Base-by-base conservation (phyloP, 305 asterid species). In the Petunia hybrid region DNA sequence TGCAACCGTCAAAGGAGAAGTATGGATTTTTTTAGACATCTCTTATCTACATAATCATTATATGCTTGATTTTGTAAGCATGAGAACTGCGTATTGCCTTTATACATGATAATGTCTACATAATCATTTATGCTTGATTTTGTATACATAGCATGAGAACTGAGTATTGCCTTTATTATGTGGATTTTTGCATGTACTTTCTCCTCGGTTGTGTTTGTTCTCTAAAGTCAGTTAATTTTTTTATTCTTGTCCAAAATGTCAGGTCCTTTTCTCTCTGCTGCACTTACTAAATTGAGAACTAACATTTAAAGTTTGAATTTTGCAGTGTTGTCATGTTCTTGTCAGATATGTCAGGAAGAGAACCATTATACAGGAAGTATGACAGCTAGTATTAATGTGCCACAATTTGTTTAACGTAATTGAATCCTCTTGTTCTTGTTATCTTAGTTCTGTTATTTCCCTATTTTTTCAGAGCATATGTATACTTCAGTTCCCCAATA, bases 301-400 rank as follows among this genome's bases (percentile, higher is more conserved):
- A 78, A 89, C 83, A 68, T 63, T 83, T 61, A 69, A 69, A 78
- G 59, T 80, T 82, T 81, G 41, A 73, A 60, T 78, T 78, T 85
- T 87, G 82, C 99, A 97, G 99, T 83, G 86, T 97, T 56, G 90
- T 94, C 85, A 93, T 94, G 98, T 93, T 97, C 91, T 88, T 97
- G 87, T 97, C 98, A 39, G 99, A 97, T 89, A 97, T 97, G 99
- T 97, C 99, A 10, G 99, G 99, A 89, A 93, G 99, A 90, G 98
- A 97, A 86, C 99, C 99, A 71, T 84, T 97, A 81, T 97, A 97
- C 89, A 93, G 87, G 87, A 94, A 93, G 99, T 97, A 91, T 56
- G 48, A 79, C 64, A 74, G 81, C 76, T 59, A 5, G 22, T 71
- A 59, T 51, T 70, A 63, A 67, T 46, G 81, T 43, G 38, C 39